Conservation (phyloP, 345 rosid genomes). For the Microthlaspi erraticum region DNA sequence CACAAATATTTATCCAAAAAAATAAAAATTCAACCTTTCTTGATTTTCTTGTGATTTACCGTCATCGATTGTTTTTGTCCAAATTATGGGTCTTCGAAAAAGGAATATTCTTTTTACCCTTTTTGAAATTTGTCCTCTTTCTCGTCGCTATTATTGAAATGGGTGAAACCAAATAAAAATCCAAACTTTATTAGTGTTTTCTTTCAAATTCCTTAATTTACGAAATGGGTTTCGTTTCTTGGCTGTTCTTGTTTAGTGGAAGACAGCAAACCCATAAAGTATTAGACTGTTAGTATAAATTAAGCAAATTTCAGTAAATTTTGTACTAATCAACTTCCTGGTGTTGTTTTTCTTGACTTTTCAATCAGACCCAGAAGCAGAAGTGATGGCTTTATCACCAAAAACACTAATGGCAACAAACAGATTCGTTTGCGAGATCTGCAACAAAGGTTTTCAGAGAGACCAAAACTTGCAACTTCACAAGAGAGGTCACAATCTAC, state of each 20-base stretch:
- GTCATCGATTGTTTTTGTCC: background rate
- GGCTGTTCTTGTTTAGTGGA: too few relatives aligned
- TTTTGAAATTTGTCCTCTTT: constrained; percentile 25
- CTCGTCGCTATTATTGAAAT: constrained; percentile 19
- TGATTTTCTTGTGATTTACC: background rate
- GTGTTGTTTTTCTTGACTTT: background rate
- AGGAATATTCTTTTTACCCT: constrained; percentile 20
- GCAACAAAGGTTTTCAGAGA: constrained; percentile 83
- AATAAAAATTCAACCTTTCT: constrained; percentile 1
- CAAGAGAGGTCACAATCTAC: constrained; percentile 84
- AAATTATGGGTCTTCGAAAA: constrained; percentile 16
- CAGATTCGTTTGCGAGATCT: constrained; percentile 80
- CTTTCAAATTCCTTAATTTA: background rate
- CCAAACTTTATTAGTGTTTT: constrained; percentile 5
- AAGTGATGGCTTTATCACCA: constrained; percentile 84
- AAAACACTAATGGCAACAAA: constrained; percentile 80
- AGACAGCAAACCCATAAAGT: background rate
- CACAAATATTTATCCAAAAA: background rate
- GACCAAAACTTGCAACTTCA: constrained; percentile 86
- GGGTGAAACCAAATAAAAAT: background rate
- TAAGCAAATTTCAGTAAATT: background rate
- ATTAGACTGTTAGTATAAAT: background rate
- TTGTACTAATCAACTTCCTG: background rate
- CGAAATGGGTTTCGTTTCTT: background rate
- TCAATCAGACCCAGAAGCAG: constrained; percentile 73